phyloP scores from a whole-genome alignment of 1,284 basidiomycete genomes.

The Volvariella volvacea region DNA sequence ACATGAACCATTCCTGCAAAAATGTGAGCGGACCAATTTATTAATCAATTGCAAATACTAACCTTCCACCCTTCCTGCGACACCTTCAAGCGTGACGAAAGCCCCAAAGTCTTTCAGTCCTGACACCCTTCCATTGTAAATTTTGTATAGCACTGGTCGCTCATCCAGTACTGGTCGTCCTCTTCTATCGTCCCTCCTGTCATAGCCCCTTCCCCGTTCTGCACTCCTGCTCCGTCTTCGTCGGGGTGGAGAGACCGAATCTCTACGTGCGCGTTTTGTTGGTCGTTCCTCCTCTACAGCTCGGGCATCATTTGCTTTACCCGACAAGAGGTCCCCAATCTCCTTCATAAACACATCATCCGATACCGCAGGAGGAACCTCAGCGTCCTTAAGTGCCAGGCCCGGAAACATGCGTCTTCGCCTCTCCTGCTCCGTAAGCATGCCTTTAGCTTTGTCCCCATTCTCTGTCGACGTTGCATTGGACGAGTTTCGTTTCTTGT shows the following conservation, averaged over 20 bases:
- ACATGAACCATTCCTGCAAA: slow-evolving; percentile 89
- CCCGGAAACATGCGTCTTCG: slow-evolving; percentile 88
- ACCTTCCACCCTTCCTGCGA: slow-evolving; percentile 86
- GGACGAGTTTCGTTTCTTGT: slow-evolving; percentile 64
- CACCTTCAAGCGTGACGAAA: slow-evolving; percentile 86
- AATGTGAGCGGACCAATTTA: slow-evolving; percentile 8
- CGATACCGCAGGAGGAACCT: slow-evolving; percentile 42
- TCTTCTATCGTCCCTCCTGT: slow-evolving; percentile 34
- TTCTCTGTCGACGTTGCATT: slow-evolving; percentile 37
- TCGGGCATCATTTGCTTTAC: slow-evolving; percentile 39
- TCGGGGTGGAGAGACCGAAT: slow-evolving; percentile 33
- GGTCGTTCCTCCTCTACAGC: slow-evolving; percentile 44
- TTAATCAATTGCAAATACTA: slow-evolving; percentile 19
- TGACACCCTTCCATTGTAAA: slow-evolving; percentile 85
- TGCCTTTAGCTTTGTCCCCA: slow-evolving; percentile 24
- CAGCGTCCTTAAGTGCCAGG: slow-evolving; percentile 78
- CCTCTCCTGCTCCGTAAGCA: slow-evolving; percentile 60
- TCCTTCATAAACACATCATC: slow-evolving; percentile 73
- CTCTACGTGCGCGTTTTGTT: slow-evolving; percentile 51
- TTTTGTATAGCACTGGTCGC: slow-evolving; percentile 87
- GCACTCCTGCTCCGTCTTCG: slow-evolving; percentile 50
- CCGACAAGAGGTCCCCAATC: slow-evolving; percentile 83
- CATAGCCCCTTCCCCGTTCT: slow-evolving; percentile 39
- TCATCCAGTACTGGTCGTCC: slow-evolving; percentile 59
- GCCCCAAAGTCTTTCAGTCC: slow-evolving; percentile 94